Conservation (phyloP, 1,284 basidiomycete genomes). For the Neonothopanus nambi region DNA sequence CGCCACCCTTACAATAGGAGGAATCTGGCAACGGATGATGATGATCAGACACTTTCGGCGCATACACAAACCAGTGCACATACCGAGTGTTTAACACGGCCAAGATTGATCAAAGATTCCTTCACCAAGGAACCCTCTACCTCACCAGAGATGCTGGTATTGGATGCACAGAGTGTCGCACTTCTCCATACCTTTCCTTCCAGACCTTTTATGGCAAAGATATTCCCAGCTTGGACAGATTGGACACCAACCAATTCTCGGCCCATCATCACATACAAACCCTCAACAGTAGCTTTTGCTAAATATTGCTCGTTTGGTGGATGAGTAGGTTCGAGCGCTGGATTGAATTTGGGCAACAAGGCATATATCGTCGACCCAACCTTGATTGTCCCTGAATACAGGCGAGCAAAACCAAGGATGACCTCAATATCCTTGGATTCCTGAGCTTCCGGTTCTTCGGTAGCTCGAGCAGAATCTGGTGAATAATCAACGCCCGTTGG, state of each 20-base stretch:
- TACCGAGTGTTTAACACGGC: constrained; percentile 73
- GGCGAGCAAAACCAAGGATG: constrained; percentile 88
- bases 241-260: constrained; percentile 86
- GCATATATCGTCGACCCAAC: constrained; percentile 70
- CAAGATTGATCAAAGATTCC: constrained; percentile 81
- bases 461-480: constrained; percentile 2
- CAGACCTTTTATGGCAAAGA: constrained; percentile 91
- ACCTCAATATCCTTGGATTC: constrained; percentile 48
- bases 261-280: constrained; percentile 98
- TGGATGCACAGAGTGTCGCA: constrained; percentile 86
- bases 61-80: constrained; percentile 24
- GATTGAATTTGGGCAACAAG: constrained; percentile 88
- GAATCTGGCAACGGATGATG: constrained; percentile 45
- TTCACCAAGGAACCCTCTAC: constrained; percentile 27
- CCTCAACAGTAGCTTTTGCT: constrained; percentile 63
- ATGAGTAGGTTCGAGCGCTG: constrained; percentile 54
- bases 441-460: neutral
- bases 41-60: constrained; percentile 5
- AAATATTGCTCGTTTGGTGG: constrained; percentile 68
- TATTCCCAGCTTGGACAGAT: constrained; percentile 90
- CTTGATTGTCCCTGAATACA: constrained; percentile 88
- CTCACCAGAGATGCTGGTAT: constrained; percentile 23
- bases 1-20: constrained; percentile 95
- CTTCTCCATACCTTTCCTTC: constrained; percentile 90
- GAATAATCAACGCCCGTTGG: constrained; percentile 18